These are phyloP conservation scores for Scedosporium apiospermum DNA, from an alignment of 2,329 filamentous ascomycete species.

Conservation along the genomic window DNA sequence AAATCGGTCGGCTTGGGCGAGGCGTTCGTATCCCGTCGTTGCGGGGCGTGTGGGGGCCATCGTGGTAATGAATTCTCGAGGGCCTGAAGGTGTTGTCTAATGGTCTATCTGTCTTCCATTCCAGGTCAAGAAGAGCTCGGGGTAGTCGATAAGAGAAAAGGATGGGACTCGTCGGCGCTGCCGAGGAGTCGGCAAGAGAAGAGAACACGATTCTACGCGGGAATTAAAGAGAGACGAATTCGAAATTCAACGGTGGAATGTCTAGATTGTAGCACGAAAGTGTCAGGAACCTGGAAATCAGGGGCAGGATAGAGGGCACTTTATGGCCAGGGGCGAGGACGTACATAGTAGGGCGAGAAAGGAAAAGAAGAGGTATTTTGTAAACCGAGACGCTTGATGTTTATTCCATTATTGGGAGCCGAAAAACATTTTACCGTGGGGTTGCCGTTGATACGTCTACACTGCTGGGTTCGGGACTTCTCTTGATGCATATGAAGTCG, in stretches of 20 bases:
- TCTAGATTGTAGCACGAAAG: not conserved
- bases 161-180: not conserved
- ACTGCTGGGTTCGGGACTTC: no score
- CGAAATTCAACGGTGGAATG: not conserved
- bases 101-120: not conserved
- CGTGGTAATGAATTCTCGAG: not conserved
- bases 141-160: not conserved
- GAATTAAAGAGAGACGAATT: not conserved
- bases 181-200: not conserved
- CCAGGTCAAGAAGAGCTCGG: not conserved
- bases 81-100: not conserved
- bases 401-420: no score
- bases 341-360: no score
- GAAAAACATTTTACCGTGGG: no score
- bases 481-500: not conserved
- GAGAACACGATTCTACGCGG: not conserved
- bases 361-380: no score
- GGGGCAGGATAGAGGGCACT: not conserved
- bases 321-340: not conserved
- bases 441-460: no score
- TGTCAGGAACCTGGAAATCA: not conserved
- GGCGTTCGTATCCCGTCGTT: slow-evolving; percentile 75
- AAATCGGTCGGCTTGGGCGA: slow-evolving; percentile 71
- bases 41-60: slow-evolving; percentile 63
- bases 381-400: no score